Evolutionary conservation across 768 basidiomycete species (phyloP), one percentile per base, ranked within the genome.

Genomic region (Lactarius sanguifluus): DNA sequence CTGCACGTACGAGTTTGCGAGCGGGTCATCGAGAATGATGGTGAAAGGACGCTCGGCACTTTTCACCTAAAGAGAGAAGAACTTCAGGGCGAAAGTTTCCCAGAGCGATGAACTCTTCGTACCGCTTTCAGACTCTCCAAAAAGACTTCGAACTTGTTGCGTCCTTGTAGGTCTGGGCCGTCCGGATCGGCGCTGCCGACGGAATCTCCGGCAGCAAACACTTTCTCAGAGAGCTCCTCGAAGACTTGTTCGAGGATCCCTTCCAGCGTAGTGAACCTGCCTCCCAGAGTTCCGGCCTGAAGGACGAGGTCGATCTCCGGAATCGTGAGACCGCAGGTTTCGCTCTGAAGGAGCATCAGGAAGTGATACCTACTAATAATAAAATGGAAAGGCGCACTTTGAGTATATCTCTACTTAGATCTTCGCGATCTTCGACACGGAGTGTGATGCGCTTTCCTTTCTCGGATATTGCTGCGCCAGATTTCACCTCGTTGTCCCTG

Each of bases 401-500:
- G 34, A 98, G 82, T 69, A 99, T 86, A 76, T 99, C 97, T 63
- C 97, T 83, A 70, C 89, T 87, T 9, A 98, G 81, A 78, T 98
- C 97, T 59, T 99, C 96, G 18, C 85, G 79, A 75, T 98, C 96
- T 71, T 95, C 89, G 5, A 97, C 94, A 75, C 89, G 93, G 62
- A 99, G 81, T 0, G 83, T 92, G 69, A 98, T 94, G 64, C 82
- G 85, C 76, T 92, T 96, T 20, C 96, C 97, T 72, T 90, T 81
- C 5, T 84, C 85, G 3, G 96, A 92, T 64, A 98, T 92, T 1
- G 96, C 95, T 2, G 88, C 79, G 25, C 96, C 94, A 6, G 94
- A 92, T 76, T 99, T 99, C 73, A 99, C 91, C 78, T 99, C 97
- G 73, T 96, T 98, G 77, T 99, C 97, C 64, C 93, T 84, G 77